Percentiles rank a stretch among this genome's conserved stretches.
Conservation (phyloP, 192 early-diverging fungal species). For the Rhizophagus clarus region DNA sequence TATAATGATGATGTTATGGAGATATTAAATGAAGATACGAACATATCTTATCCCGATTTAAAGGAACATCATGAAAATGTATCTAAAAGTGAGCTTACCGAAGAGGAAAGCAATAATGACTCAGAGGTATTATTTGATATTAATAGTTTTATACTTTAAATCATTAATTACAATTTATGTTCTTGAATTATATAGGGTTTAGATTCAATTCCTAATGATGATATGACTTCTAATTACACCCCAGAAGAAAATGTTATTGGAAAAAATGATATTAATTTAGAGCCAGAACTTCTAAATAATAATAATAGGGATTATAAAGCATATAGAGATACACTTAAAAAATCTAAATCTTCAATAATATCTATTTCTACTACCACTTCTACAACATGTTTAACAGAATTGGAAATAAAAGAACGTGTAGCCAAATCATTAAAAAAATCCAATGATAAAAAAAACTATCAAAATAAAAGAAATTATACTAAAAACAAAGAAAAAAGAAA, state of each 20-base stretch:
- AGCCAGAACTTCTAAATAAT: constrained; percentile 27
- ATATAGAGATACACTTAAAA: constrained; percentile 46
- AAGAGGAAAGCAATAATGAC: constrained; percentile 32
- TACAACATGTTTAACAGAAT: constrained; percentile 39
- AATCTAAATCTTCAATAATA: constrained; percentile 38
- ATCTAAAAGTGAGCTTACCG: constrained; percentile 18
- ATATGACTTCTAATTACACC: constrained; percentile 28
- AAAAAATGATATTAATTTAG: constrained; percentile 25
- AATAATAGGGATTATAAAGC: constrained; percentile 55
- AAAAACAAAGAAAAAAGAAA: constrained; percentile 60
- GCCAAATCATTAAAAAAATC: constrained; percentile 41
- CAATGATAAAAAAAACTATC: constrained; percentile 35
- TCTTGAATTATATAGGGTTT: neutral
- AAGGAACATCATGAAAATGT: constrained; percentile 6
- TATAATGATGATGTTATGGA: constrained; percentile 35
- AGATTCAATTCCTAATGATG: neutral
- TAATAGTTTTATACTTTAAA: neutral
- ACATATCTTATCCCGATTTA: constrained; percentile 34
- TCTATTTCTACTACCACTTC: constrained; percentile 31
- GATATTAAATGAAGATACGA: constrained; percentile 34
- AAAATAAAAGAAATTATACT: constrained; percentile 45
- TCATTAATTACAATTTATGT: neutral
- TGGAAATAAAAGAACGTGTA: constrained; percentile 56
- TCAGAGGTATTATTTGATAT: neutral
- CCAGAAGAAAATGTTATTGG: constrained; percentile 27